Base-by-base conservation (phyloP, 768 basidiomycete species). In the Leccinellum luteum region DNA sequence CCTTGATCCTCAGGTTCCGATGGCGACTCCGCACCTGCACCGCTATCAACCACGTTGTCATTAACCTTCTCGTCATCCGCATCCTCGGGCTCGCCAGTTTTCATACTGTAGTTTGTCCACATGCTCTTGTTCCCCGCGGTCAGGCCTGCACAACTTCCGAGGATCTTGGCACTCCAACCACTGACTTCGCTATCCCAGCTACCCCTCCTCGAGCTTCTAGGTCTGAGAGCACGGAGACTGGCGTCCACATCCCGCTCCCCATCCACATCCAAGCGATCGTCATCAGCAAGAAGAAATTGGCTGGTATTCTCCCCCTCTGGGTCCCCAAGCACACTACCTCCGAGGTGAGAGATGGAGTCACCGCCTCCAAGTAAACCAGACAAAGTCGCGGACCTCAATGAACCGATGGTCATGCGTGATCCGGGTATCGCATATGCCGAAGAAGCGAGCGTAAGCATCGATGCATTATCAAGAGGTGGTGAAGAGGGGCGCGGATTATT, bases 401-500 rank as follows among this genome's bases (percentile, higher is more conserved):
- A 73, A 21, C 78, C 77, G 19, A 76, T 68, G 35, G 82, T 79
- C 35, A 73, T 64, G 48, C 85, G 83, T 27, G 76, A 77, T 19
- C 81, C 82, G 15, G 87, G 85, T 52, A 87, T 75, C 1, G 85
- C 95, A 71, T 91, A 97, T 4, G 92, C 94, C 3, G 93, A 95
- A 25, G 92, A 94, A 13, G 96, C 96, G 12, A 99, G 83, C 0
- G 96, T 99, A 48, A 98, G 79, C 54, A 95, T 77, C 2, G 92
- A 94, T 2, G 96, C 96, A 67, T 98, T 94, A 67, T 95, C 94
- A 47, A 85, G 78, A 1, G 96, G 95, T 21, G 92, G 89, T 6
- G 92, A 92, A 15, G 89, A 89, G 23, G 97, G 96, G 23, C 91
- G 85, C 1, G 96, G 96, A 68, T 99, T 99, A 72, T 97, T 92